Evolutionary conservation across 495 filamentous ascomycete genomes (phyloP).

Genomic region (Aspergillus leporis): DNA sequence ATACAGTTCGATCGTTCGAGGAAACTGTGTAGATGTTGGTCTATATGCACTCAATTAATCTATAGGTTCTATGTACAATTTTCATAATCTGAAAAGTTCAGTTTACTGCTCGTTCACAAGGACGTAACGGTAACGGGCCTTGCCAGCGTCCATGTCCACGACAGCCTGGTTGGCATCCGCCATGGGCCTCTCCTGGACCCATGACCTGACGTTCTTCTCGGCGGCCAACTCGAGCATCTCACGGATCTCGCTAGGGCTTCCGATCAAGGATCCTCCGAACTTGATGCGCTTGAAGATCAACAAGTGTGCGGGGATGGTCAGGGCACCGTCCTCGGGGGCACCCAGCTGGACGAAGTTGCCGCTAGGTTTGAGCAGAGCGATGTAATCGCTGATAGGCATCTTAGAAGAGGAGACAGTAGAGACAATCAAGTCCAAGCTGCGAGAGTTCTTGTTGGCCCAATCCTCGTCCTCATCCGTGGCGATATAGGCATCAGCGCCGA

Average conservation of each 20-base stretch:
- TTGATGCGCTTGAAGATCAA: slow-evolving; percentile 54
- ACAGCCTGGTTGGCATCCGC: slow-evolving; percentile 65
- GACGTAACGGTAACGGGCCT: slow-evolving; percentile 67
- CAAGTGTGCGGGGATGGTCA: slow-evolving; percentile 52
- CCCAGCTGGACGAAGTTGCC: slow-evolving; percentile 78
- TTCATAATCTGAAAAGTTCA: neutral
- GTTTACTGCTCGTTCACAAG: slow-evolving; percentile 50
- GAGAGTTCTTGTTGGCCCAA: slow-evolving; percentile 60
- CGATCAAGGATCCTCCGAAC: slow-evolving; percentile 64
- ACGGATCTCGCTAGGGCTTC: slow-evolving; percentile 63
- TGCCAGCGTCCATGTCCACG: slow-evolving; percentile 59
- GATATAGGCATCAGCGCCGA: slow-evolving; percentile 59
- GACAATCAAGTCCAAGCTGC: slow-evolving; percentile 68
- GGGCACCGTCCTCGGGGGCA: slow-evolving; percentile 55
- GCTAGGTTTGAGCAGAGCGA: slow-evolving; percentile 57
- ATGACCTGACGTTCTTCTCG: slow-evolving; percentile 64
- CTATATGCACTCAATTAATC: neutral
- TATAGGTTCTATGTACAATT: slow-evolving; percentile 1
- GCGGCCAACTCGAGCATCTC: slow-evolving; percentile 74
- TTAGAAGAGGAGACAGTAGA: slow-evolving; percentile 64
- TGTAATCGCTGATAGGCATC: slow-evolving; percentile 66
- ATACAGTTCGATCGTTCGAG: slow-evolving; percentile 40
- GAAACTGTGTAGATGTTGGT: slow-evolving; percentile 16
- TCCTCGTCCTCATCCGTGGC: slow-evolving; percentile 68
- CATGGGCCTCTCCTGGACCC: slow-evolving; percentile 63